phyloP scores from a whole-genome alignment of 106 monocot species.

The Amphibolis antarctica region DNA sequence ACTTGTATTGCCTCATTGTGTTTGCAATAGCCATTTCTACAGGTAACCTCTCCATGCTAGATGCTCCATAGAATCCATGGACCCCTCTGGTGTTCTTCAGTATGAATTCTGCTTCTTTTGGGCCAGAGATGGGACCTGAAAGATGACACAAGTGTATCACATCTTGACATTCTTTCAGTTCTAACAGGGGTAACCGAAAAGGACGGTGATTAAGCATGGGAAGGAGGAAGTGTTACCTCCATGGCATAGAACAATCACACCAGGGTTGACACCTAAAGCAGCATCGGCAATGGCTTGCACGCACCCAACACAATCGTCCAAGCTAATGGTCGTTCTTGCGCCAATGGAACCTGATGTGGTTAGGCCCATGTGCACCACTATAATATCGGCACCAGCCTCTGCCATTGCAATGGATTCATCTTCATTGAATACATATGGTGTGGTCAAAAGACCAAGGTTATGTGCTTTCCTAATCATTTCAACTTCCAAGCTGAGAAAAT shows the following conservation, averaged over 20 bases:
- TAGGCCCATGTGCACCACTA: constrained; percentile 95
- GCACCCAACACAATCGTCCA: constrained; percentile 50
- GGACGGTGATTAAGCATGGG: too few relatives aligned
- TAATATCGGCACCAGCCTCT: constrained; percentile 72
- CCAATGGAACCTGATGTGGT: constrained; percentile 85
- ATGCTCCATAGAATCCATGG: constrained; percentile 96
- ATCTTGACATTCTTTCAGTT: background rate
- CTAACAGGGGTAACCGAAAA: too few relatives aligned
- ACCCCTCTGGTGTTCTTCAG: constrained; percentile 84
- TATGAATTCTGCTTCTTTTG: constrained; percentile 77
- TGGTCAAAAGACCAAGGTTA: constrained; percentile 69
- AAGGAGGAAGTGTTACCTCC: constrained; percentile 56
- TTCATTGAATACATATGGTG: constrained; percentile 81
- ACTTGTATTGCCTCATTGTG: constrained; percentile 74
- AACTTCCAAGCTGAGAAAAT: constrained; percentile 63
- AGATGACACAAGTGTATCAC: background rate
- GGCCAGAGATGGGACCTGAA: constrained; percentile 93
- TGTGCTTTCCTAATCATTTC: constrained; percentile 93
- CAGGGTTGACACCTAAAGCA: constrained; percentile 51
- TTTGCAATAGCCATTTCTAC: constrained; percentile 83
- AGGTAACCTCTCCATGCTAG: constrained; percentile 86
- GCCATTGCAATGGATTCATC: constrained; percentile 74
- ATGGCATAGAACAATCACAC: constrained; percentile 82
- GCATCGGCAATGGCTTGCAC: constrained; percentile 97
- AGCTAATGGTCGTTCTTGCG: constrained; percentile 60